A percentile compares a stretch with the other conserved stretches of the same genome.
Evolutionary conservation across 768 basidiomycete genomes (phyloP).

Genomic region (Chalciporus chontae): DNA sequence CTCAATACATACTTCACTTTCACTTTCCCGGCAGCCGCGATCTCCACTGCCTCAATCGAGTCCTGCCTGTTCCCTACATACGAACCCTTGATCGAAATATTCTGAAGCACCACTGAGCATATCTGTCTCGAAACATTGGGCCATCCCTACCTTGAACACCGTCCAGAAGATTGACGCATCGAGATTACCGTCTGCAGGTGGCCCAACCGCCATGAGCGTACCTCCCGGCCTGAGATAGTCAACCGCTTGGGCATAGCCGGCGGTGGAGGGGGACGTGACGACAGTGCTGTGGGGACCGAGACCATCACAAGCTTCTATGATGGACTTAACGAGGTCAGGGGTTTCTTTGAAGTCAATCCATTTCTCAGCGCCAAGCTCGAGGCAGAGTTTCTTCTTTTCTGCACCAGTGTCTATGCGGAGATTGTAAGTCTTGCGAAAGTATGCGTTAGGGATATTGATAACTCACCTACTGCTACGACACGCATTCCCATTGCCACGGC

Average conservation of each 20-base stretch:
- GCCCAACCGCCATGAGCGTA: conserved; percentile 73
- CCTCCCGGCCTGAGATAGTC: conserved; percentile 76
- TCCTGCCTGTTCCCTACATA: conserved; percentile 71
- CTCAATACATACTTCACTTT: conserved; percentile 51
- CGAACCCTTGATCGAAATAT: conserved; percentile 2
- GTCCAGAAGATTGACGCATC: conserved; percentile 69
- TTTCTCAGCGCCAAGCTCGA: conserved; percentile 64
- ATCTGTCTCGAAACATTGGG: background rate
- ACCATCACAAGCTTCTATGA: conserved; percentile 62
- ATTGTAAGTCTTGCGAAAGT: background rate
- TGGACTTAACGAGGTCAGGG: conserved; percentile 61
- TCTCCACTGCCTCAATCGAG: conserved; percentile 72
- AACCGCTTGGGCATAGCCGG: conserved; percentile 51
- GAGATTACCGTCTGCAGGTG: conserved; percentile 59
- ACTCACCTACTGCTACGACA: conserved; percentile 67
- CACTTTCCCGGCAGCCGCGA: conserved; percentile 69
- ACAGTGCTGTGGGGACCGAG: conserved; percentile 69
- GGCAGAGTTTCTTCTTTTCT: conserved; percentile 63
- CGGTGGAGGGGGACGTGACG: conserved; percentile 49
- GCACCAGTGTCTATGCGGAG: conserved; percentile 57
- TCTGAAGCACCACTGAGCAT: conserved; percentile 17
- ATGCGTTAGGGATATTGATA: background rate
- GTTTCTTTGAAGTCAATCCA: conserved; percentile 77
- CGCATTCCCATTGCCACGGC: conserved; percentile 73
- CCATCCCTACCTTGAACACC: conserved; percentile 48